Base-by-base conservation (phyloP, 257 asterid genomes). In the Ilex aquifolium region DNA sequence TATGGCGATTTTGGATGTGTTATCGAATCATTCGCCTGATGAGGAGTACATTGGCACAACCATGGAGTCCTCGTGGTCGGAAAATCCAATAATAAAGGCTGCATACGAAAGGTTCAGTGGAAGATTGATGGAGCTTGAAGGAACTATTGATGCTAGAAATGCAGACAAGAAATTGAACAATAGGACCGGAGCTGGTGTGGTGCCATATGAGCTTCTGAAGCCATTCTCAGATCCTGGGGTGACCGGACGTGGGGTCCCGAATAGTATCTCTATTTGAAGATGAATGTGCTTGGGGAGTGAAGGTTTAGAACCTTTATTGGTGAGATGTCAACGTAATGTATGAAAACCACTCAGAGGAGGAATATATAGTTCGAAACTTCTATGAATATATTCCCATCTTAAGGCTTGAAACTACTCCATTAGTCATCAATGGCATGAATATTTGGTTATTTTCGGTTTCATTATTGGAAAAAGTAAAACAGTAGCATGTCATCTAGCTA, bases 21-120 rank as follows among this genome's bases (percentile, higher is more conserved):
- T 91, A 55, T 91, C 98, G 0, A 81, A 50, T 60, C 96, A 91
- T 70, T 84, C 96, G 2, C 91, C 95, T 0, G 96, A 91, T 44
- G 98, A 91, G 75, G 96, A 91, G 77, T 88, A 88, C 42, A 13
- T 88, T 0, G 96, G 95, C 3, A 72, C 40, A 0, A 8, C 40
- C 2, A 68, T 82, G 1, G 79, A 79, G 62, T 78, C 86, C 0
- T 69, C 57, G 14, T 88, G 85, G 85, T 74, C 63, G 2, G 83
- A 73, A 11, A 56, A 86, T 36, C 75, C 72, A 1, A 17, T 68
- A 0, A 71, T 86, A 29, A 83, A 31, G 0, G 86, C 79, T 13
- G 88, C 88, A 1, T 88, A 75, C 27, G 90, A 83, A 29, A 57
- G 65, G n/a, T 91, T 79, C 46, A 42, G 17, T 0, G 95, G 86